Percentiles rank a stretch among this genome's conserved stretches.
These are phyloP conservation scores for Penicillium paradoxum DNA, from an alignment of 495 filamentous ascomycete species.

Conservation along the genomic window DNA sequence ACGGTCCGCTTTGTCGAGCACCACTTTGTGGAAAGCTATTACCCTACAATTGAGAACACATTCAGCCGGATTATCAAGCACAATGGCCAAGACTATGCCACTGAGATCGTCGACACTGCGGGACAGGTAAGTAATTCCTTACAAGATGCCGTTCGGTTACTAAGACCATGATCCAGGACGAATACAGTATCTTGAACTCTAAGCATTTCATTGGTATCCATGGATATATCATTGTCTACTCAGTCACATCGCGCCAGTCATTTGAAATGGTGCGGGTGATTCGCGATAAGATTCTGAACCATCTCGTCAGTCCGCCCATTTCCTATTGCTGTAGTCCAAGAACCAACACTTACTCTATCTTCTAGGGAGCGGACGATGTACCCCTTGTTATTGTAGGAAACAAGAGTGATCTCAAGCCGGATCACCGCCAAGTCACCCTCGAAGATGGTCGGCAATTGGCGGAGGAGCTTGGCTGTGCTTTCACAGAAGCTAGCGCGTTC, in stretches of 20 bases:
- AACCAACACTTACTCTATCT: not conserved
- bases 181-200: slow-evolving; percentile 95
- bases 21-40: slow-evolving; percentile 98
- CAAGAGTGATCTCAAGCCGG: slow-evolving; percentile 88
- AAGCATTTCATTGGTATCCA: slow-evolving; percentile 99
- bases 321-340: not conserved
- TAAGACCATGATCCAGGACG: slow-evolving; percentile 59
- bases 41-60: slow-evolving; percentile 98
- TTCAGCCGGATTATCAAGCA: slow-evolving; percentile 92
- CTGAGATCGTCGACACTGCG: slow-evolving; percentile 97
- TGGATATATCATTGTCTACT: slow-evolving; percentile 98
- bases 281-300: slow-evolving; percentile 94
- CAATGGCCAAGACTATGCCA: slow-evolving; percentile 88
- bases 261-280: slow-evolving; percentile 97
- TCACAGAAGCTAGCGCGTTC: slow-evolving; percentile 89
- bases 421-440: slow-evolving; percentile 83
- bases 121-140: slow-evolving; percentile 66
- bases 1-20: slow-evolving; percentile 97
- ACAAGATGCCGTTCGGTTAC: not conserved
- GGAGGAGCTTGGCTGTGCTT: slow-evolving; percentile 84
- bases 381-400: slow-evolving; percentile 95
- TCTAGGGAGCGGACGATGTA: slow-evolving; percentile 83
- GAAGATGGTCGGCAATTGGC: slow-evolving; percentile 78
- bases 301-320: slow-evolving; percentile 60
- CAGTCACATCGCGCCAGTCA: slow-evolving; percentile 83